Base-by-base conservation (phyloP, 2,329 filamentous ascomycete genomes). In the Cladophialophora immunda region DNA sequence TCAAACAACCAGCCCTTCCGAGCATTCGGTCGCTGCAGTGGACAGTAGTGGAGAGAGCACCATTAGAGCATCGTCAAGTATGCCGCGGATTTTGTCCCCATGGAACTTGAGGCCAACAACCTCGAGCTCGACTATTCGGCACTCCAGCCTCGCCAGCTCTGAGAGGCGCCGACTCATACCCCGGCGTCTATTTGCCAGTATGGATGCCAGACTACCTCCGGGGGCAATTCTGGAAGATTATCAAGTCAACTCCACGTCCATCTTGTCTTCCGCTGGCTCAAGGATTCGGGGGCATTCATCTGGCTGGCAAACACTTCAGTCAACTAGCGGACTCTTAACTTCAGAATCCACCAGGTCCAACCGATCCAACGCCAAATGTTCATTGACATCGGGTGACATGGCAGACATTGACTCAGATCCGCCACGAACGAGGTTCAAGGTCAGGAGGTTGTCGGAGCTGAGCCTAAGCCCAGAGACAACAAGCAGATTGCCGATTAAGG, bases 291-390 rank as follows among this genome's bases (percentile, higher is more conserved):
- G 30, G 25, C 65, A 34, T 36, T 71, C 70, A 4, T 71, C 61
- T 19, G 70, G 71, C 29, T 73, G 71, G 71, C 70, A 71, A 52
- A 70, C 67, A 15, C 66, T 73, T 17, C 69, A 65, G 15, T 73
- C 71, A 6, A 65, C 68, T 13, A 69, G 64, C 25, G 61, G 62
- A 50, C 30, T 65, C 15, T 36, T 50, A 17, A 50, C 47, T 25
- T 47, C 41, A 7, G 32, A 50, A 17, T 58, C 60, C n/a, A 55
- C 63, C 19, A 67, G 36, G 32, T 61, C 58, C 22, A 25, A 25
- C 17, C 19, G 19, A 15, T 50, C 45, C 6, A 61, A 30, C 7
- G 30, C 29, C 6, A 65, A 62, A 41, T 54, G 50, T 15, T 68
- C 70, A 2, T 62, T 73, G 47, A 61, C 69, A 15, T 73, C 70